Base-by-base conservation (phyloP, 2,329 filamentous ascomycete species). In the Colletotrichum viniferum region DNA sequence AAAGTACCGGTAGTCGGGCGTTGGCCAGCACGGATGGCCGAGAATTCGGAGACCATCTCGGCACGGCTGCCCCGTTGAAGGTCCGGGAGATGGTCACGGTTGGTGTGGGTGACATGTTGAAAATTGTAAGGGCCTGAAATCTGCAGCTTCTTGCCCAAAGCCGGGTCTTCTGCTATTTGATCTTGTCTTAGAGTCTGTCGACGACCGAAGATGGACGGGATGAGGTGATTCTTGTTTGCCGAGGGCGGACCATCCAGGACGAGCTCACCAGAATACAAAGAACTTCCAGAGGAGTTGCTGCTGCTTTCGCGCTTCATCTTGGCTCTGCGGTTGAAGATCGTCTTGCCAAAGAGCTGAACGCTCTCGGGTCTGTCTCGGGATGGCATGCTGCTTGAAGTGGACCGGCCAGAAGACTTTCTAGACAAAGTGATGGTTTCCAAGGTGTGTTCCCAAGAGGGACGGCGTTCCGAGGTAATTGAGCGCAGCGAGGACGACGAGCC, bases 51-150 rank as follows among this genome's bases (percentile, higher is more conserved):
- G 16, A 85, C 84, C 64, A 87, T 79, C 32, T 88, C 84, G 63
- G 82, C 81, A 18, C 84, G 85, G 77, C 84, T 87, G 4, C 83
- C 78, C 32, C 84, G 82, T 56, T 86, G 83, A 8, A 87, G 76
- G 71, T 84, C 84, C 5, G 86, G 82, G 4, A 88, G 74, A 65
- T 88, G 84, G 34, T 91, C 88, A 62, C 87, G 88, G 14, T 87
- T 84, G 14, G 89, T 91, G 80, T 93, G 91, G 5, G 89, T 88
- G 38, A 93, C 86, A 81, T 93, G 92, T 80, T 93, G 91, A 76
- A 93, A 93, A 84, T 93, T 92, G 82, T 92, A 93, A 4, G 92
- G 92, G 1, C 86, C 88, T 1, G 92, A 93, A 69, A 93, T 93
- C 69, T 88, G 87, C 65, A 88, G 80, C 77, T 86, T 88, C 79